Percentiles rank a stretch among this genome's conserved stretches.
Conservation (phyloP, 2,329 filamentous ascomycete genomes). For the Zymoseptoria brevis region DNA sequence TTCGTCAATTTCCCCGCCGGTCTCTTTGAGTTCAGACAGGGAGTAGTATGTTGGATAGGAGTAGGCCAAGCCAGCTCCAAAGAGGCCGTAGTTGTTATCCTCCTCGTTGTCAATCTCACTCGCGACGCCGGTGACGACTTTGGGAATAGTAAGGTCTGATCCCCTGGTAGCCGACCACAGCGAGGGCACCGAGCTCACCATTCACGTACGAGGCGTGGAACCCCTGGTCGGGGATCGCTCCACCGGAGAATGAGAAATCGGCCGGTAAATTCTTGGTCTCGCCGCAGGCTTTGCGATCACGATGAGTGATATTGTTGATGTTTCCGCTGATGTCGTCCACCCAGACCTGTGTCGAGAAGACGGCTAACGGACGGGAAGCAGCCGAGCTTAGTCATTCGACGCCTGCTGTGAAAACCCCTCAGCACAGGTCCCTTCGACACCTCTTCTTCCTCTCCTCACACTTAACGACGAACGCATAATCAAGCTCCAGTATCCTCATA, state of each 20-base stretch:
- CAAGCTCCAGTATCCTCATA: constrained; percentile 19
- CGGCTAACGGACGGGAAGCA: no score
- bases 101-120: neutral
- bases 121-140: neutral
- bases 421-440: neutral
- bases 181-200: neutral
- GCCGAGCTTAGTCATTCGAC: no score
- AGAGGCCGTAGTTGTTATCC: neutral
- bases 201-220: neutral
- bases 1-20: neutral
- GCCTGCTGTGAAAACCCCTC: neutral
- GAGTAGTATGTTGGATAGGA: neutral
- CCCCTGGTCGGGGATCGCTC: neutral
- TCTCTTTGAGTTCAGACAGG: neutral
- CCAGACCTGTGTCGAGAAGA: neutral
- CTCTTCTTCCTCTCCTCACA: constrained; percentile 16
- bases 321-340: neutral
- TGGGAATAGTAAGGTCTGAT: neutral
- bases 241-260: neutral
- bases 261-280: neutral
- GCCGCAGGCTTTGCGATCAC: neutral
- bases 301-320: neutral
- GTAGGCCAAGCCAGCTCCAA: neutral
- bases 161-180: neutral
- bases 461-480: constrained; percentile 25